Base-by-base conservation (phyloP, 2,329 filamentous ascomycete species). In the Fonsecaea pedrosoi region DNA sequence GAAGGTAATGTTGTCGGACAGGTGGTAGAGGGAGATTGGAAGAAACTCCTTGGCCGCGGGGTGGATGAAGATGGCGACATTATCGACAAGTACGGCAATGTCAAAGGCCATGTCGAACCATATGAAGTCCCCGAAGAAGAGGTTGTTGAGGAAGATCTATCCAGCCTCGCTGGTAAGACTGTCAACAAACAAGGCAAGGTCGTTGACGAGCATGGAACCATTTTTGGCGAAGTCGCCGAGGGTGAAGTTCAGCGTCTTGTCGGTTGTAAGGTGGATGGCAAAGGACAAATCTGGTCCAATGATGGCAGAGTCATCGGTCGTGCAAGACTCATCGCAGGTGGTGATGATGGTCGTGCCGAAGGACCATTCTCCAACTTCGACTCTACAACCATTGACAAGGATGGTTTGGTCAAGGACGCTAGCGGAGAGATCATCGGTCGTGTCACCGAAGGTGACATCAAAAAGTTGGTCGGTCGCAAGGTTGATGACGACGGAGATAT, bases 1-100 rank as follows among this genome's bases (percentile, higher is more conserved):
- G 84, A 96, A 84, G 91, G 90, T 40, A 87, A 91, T 69, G 83
- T 90, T 30, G 90, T 95, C 56, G 92, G 92, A 25, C 83, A 89
- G 50, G 84, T 94, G 45, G 82, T 85, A 3, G 86, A 88, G 55
- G 92, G 92, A 2, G 90, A 96, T 62, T 77, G 85, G 40, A 92
- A 92, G 83, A 82, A 83, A 60, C 84, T 96, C 0, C 86, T 89
- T 42, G 92, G 92, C 15, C 89, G 91, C 55, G 74, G 83, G 8
- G 92, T 95, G 18, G 92, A 95, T 65, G 89, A 92, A 69, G 92
- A 96, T 70, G 92, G 92, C 42, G 92, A 95, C 65, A 88, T 96
- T 37, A 83, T 91, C 64, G 92, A 95, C 81, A 89, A 88, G 77
- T 93, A 92, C 74, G 87, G 86, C 65, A 87, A 86, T 67, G 82